phyloP scores from a whole-genome alignment of 2,329 filamentous ascomycete species.

The Pseudogymnoascus sp. region DNA sequence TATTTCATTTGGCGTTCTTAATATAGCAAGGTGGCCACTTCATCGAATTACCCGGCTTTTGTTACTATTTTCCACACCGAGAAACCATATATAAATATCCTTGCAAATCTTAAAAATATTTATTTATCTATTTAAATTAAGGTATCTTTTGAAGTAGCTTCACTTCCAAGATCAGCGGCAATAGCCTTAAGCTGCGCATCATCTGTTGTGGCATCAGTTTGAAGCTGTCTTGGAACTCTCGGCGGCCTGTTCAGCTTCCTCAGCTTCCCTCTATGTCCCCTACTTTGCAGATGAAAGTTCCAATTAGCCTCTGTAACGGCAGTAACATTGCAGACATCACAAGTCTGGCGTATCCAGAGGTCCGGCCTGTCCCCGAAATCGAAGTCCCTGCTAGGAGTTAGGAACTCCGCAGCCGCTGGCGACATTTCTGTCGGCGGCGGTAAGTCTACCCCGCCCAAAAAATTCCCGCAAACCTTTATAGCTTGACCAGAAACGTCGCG shows the following conservation, averaged over 20 bases:
- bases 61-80: background rate
- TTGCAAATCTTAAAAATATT: background rate
- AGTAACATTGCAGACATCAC: slow-evolving; percentile 63
- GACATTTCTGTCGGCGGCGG: slow-evolving; percentile 47
- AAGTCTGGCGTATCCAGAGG: slow-evolving; percentile 47
- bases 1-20: background rate
- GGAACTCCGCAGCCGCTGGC: slow-evolving; percentile 43
- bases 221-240: background rate
- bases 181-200: background rate
- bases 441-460: slow-evolving; percentile 46
- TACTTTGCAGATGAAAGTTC: slow-evolving; percentile 37
- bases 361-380: slow-evolving; percentile 35
- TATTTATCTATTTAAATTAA: background rate
- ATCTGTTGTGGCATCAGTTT: background rate
- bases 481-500: slow-evolving; percentile 58
- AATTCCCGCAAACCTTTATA: slow-evolving; percentile 48
- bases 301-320: slow-evolving; percentile 46
- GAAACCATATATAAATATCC: background rate
- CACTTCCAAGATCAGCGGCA: background rate
- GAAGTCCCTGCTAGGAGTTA: slow-evolving; percentile 45
- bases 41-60: background rate
- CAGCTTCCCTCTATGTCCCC: slow-evolving; percentile 29
- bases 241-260: slow-evolving; percentile 18
- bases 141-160: background rate
- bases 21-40: background rate